Base-by-base conservation (phyloP, 441 rosid species). In the Viola pubescens region DNA sequence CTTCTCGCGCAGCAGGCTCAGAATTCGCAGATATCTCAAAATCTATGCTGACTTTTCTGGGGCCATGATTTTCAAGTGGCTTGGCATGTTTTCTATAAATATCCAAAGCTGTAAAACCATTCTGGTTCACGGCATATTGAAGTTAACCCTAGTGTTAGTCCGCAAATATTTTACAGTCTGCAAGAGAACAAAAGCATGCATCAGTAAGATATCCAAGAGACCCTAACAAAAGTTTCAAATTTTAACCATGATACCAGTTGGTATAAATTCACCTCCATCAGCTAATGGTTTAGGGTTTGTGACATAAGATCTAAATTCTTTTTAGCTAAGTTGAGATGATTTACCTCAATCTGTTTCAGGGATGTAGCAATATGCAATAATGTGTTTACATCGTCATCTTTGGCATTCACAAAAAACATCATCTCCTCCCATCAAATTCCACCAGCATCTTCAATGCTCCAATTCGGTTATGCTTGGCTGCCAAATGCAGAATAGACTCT, bases 401-500 rank as follows among this genome's bases (percentile, higher is more conserved):
- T 58, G 3, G 52, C 12, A n/a, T 62, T 65, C 52, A 62, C 37
- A 52, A 68, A 26, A 45, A 11, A 11, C 71, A 5, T 59, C 40
- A 49, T 49, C 64, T 54, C 64, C 7, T 52, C 58, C 54, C 13
- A 10, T 9, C 6, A 44, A 34, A 16, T 16, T 61, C 73, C 42
- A 75, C 50, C 63, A 75, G 52, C 16, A 59, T 37, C 63, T 59
- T 59, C 64, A 71, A 12, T 1, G 73, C 55, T 56, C 71, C 60
- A 51, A 64, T 37, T 9, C 59, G 67, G 46, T 51, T 58, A 43
- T 59, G 6, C 50, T 54, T 68, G 45, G 60, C 71, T 37, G 66
- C 65, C 5, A 65, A 56, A 53, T 71, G 79, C 1, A 75, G 49
- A 51, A 64, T 52, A 26, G 71, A 68, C 68, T 68, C 73, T 1